Conservation (phyloP, 2,329 filamentous ascomycete species). For the Orbilia javanica region DNA sequence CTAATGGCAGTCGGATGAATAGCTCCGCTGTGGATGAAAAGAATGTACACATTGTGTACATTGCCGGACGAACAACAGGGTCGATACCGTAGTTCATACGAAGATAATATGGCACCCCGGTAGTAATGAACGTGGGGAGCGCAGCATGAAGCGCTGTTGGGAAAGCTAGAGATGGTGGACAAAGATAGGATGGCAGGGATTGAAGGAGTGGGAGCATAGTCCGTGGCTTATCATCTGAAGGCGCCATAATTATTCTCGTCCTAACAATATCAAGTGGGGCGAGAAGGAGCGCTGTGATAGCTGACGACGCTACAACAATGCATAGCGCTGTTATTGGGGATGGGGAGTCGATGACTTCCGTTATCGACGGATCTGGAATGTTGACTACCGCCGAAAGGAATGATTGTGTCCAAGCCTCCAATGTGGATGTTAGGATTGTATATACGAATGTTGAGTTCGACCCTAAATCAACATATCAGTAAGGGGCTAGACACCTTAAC, state of each 20-base stretch:
- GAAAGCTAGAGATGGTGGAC: constrained; percentile 77
- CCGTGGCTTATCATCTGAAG: constrained; percentile 79
- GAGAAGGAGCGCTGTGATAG: constrained; percentile 81
- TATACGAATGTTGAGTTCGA: constrained; percentile 95
- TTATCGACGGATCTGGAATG: constrained; percentile 83
- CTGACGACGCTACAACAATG: constrained; percentile 76
- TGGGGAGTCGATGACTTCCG: constrained; percentile 82
- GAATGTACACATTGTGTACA: constrained; percentile 86
- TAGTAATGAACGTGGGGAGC: constrained; percentile 83
- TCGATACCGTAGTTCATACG: constrained; percentile 88
- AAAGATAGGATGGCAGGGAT: constrained; percentile 81
- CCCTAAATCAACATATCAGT: constrained; percentile 64
- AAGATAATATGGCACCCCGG: constrained; percentile 85
- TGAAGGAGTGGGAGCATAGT: constrained; percentile 83
- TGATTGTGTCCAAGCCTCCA: constrained; percentile 92
- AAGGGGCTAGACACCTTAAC: background rate
- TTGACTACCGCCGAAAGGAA: constrained; percentile 91
- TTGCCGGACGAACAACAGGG: constrained; percentile 80
- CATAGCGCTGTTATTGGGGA: constrained; percentile 84
- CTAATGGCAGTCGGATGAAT: constrained; percentile 87
- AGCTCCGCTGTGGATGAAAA: constrained; percentile 82
- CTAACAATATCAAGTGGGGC: constrained; percentile 90
- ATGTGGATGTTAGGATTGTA: constrained; percentile 82
- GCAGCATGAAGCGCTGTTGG: constrained; percentile 90
- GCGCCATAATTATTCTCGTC: constrained; percentile 87